Evolutionary conservation across 2,329 filamentous ascomycete species (phyloP), one percentile per base, ranked within the genome.

Genomic region (Talaromyces sp.): DNA sequence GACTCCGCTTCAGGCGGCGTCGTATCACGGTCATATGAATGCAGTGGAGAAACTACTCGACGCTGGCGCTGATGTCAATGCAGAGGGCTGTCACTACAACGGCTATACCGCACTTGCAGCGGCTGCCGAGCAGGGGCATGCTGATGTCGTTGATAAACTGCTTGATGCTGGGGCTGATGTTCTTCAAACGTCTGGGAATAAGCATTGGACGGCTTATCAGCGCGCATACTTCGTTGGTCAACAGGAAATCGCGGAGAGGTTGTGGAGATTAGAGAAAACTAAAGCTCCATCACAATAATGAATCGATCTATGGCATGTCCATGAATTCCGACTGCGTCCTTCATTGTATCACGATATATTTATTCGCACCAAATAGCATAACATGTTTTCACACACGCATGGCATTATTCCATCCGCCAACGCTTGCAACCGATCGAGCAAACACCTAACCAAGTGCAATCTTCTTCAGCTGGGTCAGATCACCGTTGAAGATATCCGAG

Each of bases 401-500:
- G 5, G 31, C 16, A 44, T 44, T 18, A 14, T 11, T 18, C 9
- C n/a, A 21, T 35, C 48, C 31, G 14, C 50, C 31, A 35, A 54
- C 1, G 4, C 21, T 31, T 8, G 25, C 16, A 21, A 16, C 18
- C 2, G 14, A 11, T 35, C n/a, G 16, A 48, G 3, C 23, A n/a
- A 31, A 18, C 5, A 33, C 9, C 56, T 62, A 66, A 50, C 64
- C 64, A n/a, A 14, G 25, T 6, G 64, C 64, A 54, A 66, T 52
- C 55, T 69, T 74, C 71, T 72, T 69, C 59, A 81, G 69, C 12
- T 68, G 61, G 3, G 66, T 69, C 60, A 71, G 61, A 62, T 68
- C 72, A 12, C 83, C 83, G 68, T 84, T 84, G 66, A 83, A 84
- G 7, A 76, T 69, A 66, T 84, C 81, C 12, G 79, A 81, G 66